Evolutionary conservation across 805 yeast genomes (phyloP).

Genomic region (Starmerella davenportii): DNA sequence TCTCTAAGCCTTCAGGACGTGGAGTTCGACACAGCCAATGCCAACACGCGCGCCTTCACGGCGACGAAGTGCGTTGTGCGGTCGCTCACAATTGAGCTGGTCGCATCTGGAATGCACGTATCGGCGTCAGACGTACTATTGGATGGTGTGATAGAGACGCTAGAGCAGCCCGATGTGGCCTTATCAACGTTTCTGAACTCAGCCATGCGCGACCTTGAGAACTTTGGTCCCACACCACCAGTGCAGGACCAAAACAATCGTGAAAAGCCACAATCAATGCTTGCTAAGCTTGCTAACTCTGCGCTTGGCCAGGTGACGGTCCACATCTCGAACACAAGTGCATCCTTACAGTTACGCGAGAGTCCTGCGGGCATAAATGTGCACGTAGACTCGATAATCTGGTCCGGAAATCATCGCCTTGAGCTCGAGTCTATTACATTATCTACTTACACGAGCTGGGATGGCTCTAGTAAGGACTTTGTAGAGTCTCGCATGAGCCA

Average conservation of each 20-base stretch:
- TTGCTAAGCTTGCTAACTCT: background rate
- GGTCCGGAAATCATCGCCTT: background rate
- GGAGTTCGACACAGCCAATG: slow-evolving; percentile 51
- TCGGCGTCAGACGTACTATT: slow-evolving; percentile 39
- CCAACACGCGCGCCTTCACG: slow-evolving; percentile 41
- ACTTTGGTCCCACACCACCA: background rate
- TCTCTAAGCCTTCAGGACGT: slow-evolving; percentile 33
- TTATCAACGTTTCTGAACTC: slow-evolving; percentile 14
- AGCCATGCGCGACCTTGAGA: slow-evolving; percentile 9
- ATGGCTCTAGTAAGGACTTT: background rate
- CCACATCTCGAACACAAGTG: background rate
- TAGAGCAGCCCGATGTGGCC: slow-evolving; percentile 14
- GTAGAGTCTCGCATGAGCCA: background rate
- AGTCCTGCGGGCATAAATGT: background rate
- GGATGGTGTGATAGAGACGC: slow-evolving; percentile 16
- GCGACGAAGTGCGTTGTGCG: slow-evolving; percentile 45
- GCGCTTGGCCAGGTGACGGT: background rate
- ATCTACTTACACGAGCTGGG: background rate
- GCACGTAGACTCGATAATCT: background rate
- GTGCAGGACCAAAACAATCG: background rate
- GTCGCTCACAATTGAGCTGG: slow-evolving; percentile 38
- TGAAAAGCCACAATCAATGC: background rate
- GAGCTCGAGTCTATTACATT: background rate
- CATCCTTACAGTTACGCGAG: background rate
- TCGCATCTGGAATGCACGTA: slow-evolving; percentile 50